Evolutionary conservation across 1,284 basidiomycete genomes (phyloP).

Genomic region (Fistulina hepatica): DNA sequence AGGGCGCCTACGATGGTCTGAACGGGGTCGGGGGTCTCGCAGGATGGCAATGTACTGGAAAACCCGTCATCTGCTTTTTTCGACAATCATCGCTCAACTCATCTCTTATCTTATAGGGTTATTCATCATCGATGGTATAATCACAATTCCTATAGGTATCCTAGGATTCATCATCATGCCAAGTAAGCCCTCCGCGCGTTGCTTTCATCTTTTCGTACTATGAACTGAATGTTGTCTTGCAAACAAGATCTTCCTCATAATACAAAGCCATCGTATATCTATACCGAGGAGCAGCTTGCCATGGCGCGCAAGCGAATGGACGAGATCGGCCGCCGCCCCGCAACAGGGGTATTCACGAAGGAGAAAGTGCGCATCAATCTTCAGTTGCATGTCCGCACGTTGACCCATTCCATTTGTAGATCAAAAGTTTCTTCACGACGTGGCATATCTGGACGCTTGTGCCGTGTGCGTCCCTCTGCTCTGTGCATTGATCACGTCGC

Average conservation of each 20-base stretch:
- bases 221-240: neutral
- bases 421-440: constrained; percentile 29
- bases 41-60: constrained; percentile 40
- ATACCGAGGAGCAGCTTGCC: constrained; percentile 27
- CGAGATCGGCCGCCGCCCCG: constrained; percentile 27
- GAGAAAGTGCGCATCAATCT: constrained; percentile 24
- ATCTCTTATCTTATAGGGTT: constrained; percentile 20
- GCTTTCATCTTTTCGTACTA: no score
- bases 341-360: constrained; percentile 31
- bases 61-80: constrained; percentile 5
- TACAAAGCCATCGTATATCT: constrained; percentile 25
- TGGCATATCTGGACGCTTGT: constrained; percentile 32
- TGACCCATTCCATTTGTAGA: constrained; percentile 14
- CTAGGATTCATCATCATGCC: constrained; percentile 34
- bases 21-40: constrained; percentile 31
- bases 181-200: constrained; percentile 19
- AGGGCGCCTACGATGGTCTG: constrained; percentile 33
- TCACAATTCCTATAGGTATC: constrained; percentile 32
- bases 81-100: neutral
- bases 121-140: constrained; percentile 36
- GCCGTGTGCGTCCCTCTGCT: constrained; percentile 24
- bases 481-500: no score
- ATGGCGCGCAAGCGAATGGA: constrained; percentile 30
- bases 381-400: no score
- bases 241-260: constrained; percentile 26